Conservation (phyloP, 257 asterid species). For the Ballota nigra region DNA sequence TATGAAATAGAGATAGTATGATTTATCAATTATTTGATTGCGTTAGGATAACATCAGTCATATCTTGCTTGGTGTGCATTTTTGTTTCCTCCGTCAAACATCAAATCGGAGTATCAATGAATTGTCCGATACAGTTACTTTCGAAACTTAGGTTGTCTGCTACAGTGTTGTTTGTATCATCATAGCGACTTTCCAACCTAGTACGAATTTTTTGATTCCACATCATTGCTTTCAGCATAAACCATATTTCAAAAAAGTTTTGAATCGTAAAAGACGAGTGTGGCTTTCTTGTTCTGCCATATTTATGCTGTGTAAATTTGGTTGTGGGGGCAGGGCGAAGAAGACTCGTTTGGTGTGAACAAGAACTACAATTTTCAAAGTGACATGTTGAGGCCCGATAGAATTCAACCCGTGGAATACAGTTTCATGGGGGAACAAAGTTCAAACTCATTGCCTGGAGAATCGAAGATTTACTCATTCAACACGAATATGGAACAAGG, state of each 20-base stretch:
- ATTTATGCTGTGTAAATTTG: constrained; percentile 11
- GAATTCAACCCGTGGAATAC: constrained; percentile 63
- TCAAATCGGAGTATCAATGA: neutral
- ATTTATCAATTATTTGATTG: neutral
- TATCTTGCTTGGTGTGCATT: neutral
- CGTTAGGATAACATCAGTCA: neutral
- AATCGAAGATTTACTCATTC: constrained; percentile 48
- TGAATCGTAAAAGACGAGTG: neutral
- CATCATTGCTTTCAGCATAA: no score
- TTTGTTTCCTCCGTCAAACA: neutral
- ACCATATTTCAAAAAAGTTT: neutral
- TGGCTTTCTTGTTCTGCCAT: constrained; percentile 23
- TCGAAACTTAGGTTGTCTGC: neutral
- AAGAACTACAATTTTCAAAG: constrained; percentile 29
- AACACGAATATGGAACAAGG: constrained; percentile 42
- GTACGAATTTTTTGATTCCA: no score
- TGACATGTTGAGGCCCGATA: constrained; percentile 38
- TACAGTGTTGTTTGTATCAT: neutral
- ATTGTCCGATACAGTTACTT: neutral
- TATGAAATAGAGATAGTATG: neutral
- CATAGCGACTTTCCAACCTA: neutral
- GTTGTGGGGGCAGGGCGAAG: constrained; percentile 45
- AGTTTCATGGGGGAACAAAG: constrained; percentile 68
- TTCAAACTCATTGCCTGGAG: constrained; percentile 48
- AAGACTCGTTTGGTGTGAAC: constrained; percentile 38